phyloP scores from a whole-genome alignment of 1,284 basidiomycete genomes.

The Trichosporon asahii region DNA sequence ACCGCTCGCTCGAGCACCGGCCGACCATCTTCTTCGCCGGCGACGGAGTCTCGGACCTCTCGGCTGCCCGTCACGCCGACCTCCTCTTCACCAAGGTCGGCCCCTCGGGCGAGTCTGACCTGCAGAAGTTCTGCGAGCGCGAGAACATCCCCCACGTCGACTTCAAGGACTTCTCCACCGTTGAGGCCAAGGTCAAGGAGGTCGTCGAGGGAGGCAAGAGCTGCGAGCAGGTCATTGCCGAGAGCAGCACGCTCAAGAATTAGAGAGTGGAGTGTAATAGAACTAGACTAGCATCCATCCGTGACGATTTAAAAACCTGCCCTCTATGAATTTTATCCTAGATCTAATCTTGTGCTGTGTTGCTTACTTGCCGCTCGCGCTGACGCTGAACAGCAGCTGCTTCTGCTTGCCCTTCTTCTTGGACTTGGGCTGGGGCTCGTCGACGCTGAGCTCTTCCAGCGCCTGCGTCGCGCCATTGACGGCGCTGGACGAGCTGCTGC shows the following conservation, averaged over 20 bases:
- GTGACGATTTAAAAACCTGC: background rate
- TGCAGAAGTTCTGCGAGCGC: conserved; percentile 68
- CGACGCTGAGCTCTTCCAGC: background rate
- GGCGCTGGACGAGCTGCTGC: conserved; percentile 12
- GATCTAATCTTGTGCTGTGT: background rate
- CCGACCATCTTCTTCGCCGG: conserved; percentile 92
- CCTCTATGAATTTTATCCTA: background rate
- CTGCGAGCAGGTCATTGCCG: conserved; percentile 40
- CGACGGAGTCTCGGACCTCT: conserved; percentile 92
- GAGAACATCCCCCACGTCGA: conserved; percentile 50
- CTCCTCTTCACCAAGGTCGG: conserved; percentile 84
- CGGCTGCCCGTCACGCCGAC: conserved; percentile 83
- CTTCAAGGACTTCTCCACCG: conserved; percentile 52
- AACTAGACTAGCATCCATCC: conserved; percentile 2
- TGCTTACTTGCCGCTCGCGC: conserved; percentile 31
- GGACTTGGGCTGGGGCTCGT: conserved; percentile 13
- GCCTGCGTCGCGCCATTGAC: conserved; percentile 22
- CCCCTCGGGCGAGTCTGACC: conserved; percentile 73
- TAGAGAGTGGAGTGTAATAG: background rate
- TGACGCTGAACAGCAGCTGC: conserved; percentile 69
- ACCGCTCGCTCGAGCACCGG: conserved; percentile 64
- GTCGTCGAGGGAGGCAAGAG: conserved; percentile 59
- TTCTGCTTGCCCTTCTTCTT: conserved; percentile 71
- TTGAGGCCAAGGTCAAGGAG: conserved; percentile 56
- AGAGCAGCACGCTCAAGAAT: conserved; percentile 20